Conservation (phyloP, 2,329 filamentous ascomycete species). For the Aspergillus ibericus region DNA sequence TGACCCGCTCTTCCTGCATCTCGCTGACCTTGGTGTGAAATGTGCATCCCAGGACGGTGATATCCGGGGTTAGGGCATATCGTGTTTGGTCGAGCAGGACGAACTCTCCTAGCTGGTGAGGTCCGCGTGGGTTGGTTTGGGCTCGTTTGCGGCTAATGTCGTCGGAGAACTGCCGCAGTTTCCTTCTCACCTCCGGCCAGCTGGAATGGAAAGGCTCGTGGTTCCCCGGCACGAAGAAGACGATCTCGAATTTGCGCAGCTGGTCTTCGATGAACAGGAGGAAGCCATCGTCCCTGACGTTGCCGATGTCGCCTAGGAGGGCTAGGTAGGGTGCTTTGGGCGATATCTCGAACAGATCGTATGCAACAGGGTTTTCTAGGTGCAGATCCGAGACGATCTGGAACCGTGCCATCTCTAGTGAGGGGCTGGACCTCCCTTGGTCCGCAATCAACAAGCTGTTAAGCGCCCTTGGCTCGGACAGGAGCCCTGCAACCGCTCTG, state of each 20-base stretch:
- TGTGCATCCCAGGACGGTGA: constrained; percentile 50
- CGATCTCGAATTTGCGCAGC: constrained; percentile 49
- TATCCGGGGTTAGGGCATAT: constrained; percentile 37
- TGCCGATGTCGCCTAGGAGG: constrained; percentile 59
- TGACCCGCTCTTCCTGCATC: constrained; percentile 40
- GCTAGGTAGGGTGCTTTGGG: constrained; percentile 54
- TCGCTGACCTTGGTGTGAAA: constrained; percentile 52
- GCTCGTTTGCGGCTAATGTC: constrained; percentile 17
- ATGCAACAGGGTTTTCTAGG: constrained; percentile 52
- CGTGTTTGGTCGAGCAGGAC: constrained; percentile 44
- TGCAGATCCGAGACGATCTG: constrained; percentile 62
- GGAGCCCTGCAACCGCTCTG: neutral
- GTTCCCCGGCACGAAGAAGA: constrained; percentile 58
- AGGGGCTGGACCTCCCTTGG: neutral
- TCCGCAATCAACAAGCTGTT: neutral
- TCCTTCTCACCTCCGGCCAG: constrained; percentile 26
- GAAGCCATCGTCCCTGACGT: constrained; percentile 45
- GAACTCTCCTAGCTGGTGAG: constrained; percentile 32
- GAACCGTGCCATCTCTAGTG: constrained; percentile 24
- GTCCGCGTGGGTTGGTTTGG: constrained; percentile 5
- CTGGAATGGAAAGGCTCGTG: constrained; percentile 54
- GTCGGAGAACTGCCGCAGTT: constrained; percentile 26
- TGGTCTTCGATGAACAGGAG: constrained; percentile 51
- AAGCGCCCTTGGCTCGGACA: neutral
- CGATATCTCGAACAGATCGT: constrained; percentile 52